phyloP scores from a whole-genome alignment of 257 asterid genomes.

The Misopates orontium region DNA sequence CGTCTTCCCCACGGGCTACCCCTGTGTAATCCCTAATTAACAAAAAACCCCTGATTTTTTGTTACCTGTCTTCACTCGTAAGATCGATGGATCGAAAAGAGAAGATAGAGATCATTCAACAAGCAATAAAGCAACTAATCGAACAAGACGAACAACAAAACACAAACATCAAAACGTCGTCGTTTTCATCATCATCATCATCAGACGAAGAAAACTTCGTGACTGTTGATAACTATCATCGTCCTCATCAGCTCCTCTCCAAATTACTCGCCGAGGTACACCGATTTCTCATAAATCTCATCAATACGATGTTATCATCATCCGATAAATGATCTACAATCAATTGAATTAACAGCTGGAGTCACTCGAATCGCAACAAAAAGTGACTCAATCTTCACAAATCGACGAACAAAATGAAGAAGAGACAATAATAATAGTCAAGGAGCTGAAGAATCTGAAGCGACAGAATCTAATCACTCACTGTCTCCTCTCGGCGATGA shows the following conservation, averaged over 20 bases:
- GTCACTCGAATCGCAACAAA: conserved; percentile 22
- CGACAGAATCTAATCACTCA: conserved; percentile 74
- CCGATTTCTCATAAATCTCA: too few relatives aligned
- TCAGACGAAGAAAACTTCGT: conserved; percentile 18
- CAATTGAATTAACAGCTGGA: conserved; percentile 39
- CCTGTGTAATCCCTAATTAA: too few relatives aligned
- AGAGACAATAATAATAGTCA: conserved; percentile 34
- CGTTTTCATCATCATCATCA: conserved; percentile 23
- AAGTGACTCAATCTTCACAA: too few relatives aligned
- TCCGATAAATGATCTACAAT: too few relatives aligned
- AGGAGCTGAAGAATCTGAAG: conserved; percentile 54
- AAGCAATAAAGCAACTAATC: conserved; percentile 33
- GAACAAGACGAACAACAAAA: conserved; percentile 33
- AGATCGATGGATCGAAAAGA: conserved; percentile 36
- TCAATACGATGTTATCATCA: too few relatives aligned
- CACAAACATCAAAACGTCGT: neutral
- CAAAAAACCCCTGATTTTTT: too few relatives aligned
- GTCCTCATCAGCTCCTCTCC: conserved; percentile 34
- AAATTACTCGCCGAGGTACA: conserved; percentile 48
- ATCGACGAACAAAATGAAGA: conserved; percentile 35
- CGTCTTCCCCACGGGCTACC: too few relatives aligned
- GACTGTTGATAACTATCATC: conserved; percentile 24
- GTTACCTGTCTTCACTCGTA: too few relatives aligned
- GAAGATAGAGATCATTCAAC: conserved; percentile 39
- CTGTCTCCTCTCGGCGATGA: conserved; percentile 61